phyloP scores from a whole-genome alignment of 2,329 filamentous ascomycete species.

The Scytalidium lignicola region DNA sequence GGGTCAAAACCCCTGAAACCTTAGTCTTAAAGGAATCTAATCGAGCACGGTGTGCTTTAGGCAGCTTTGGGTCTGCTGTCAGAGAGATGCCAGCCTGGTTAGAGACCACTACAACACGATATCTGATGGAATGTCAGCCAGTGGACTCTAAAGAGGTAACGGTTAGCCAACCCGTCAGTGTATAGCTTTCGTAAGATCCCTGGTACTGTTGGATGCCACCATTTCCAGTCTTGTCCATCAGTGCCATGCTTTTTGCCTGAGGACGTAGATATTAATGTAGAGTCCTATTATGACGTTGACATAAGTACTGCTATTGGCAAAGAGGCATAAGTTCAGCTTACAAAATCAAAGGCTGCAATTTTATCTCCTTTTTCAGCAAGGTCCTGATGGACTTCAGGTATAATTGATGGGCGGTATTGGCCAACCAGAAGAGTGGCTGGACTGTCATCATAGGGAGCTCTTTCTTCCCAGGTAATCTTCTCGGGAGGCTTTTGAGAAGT shows the following conservation, averaged over 20 bases:
- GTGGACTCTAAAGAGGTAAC: background rate
- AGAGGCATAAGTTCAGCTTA: slow-evolving; percentile 25
- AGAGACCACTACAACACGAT: slow-evolving; percentile 72
- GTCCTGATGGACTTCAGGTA: slow-evolving; percentile 9
- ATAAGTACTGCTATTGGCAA: background rate
- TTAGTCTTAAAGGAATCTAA: slow-evolving; percentile 81
- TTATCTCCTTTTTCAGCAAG: slow-evolving; percentile 40
- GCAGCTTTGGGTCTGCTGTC: slow-evolving; percentile 63
- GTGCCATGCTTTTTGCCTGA: slow-evolving; percentile 76
- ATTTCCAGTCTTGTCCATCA: slow-evolving; percentile 80
- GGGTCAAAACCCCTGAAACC: slow-evolving; percentile 60
- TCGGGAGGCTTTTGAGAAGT: slow-evolving; percentile 78
- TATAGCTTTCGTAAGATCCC: slow-evolving; percentile 61
- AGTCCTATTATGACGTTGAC: slow-evolving; percentile 53
- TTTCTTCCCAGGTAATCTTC: slow-evolving; percentile 65
- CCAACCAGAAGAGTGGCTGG: slow-evolving; percentile 66
- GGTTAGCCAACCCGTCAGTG: slow-evolving; percentile 51
- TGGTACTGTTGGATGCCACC: slow-evolving; percentile 78
- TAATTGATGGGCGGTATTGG: slow-evolving; percentile 52
- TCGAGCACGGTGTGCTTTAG: slow-evolving; percentile 62
- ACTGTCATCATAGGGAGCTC: slow-evolving; percentile 45
- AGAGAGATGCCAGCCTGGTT: slow-evolving; percentile 85
- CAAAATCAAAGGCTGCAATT: slow-evolving; percentile 68
- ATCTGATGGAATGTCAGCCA: slow-evolving; percentile 40
- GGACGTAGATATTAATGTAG: slow-evolving; percentile 73